A percentile compares a stretch with the other conserved stretches of the same genome.
phyloP scores from a whole-genome alignment of 768 basidiomycete species.

The Rhizopogon sp. region DNA sequence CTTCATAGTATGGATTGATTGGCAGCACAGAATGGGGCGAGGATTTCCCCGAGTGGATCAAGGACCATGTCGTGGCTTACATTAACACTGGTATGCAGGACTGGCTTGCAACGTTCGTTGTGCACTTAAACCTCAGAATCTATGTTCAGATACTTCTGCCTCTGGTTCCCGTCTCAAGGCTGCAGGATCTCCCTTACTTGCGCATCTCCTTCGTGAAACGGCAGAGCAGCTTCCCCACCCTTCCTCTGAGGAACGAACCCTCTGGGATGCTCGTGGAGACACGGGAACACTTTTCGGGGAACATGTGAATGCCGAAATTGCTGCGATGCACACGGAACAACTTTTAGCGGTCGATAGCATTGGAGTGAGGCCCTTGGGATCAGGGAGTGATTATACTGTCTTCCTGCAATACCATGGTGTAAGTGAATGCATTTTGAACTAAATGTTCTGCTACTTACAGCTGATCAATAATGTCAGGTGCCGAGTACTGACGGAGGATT shows the following conservation, averaged over 20 bases:
- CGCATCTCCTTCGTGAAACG: constrained; percentile 62
- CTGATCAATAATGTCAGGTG: constrained; percentile 4
- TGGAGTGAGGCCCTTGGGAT: too few relatives aligned
- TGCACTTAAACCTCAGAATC: neutral
- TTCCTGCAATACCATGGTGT: constrained; percentile 39
- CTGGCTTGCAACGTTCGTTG: neutral
- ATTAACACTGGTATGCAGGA: constrained; percentile 45
- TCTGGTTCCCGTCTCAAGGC: constrained; percentile 44
- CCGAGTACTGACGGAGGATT: constrained; percentile 34
- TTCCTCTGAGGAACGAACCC: constrained; percentile 51
- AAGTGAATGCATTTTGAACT: neutral
- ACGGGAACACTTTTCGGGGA: constrained; percentile 34
- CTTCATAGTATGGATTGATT: constrained; percentile 40
- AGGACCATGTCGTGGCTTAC: constrained; percentile 55
- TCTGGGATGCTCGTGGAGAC: constrained; percentile 77
- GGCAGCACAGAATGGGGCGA: constrained; percentile 69
- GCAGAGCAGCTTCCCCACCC: constrained; percentile 76
- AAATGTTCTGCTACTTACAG: neutral
- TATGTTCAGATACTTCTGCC: constrained; percentile 38
- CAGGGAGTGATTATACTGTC: too few relatives aligned
- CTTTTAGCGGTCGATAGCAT: constrained; percentile 3
- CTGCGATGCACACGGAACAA: constrained; percentile 20
- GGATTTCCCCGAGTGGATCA: constrained; percentile 56
- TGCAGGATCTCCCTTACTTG: constrained; percentile 76
- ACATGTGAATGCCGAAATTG: constrained; percentile 23